These are phyloP conservation scores for Apophysomyces sp. DNA, from an alignment of 371 early-diverging fungal species.

Conservation along the genomic window DNA sequence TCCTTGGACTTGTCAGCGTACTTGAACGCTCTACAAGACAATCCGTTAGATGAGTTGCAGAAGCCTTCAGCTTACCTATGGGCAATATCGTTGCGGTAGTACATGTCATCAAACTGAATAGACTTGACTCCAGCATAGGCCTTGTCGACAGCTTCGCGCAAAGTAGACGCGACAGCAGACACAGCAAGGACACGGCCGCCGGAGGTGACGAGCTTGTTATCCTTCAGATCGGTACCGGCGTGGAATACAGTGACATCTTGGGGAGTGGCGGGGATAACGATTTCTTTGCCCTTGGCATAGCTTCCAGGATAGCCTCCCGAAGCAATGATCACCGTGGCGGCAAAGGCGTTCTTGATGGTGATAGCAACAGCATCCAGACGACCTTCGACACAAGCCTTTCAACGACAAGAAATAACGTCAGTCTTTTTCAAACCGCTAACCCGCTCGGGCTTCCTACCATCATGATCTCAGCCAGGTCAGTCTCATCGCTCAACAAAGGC, in stretches of 20 bases:
- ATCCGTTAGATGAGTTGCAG: background rate
- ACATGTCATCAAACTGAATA: constrained; percentile 82
- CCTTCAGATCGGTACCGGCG: constrained; percentile 78
- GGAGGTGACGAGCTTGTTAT: constrained; percentile 71
- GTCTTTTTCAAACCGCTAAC: background rate
- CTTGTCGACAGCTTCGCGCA: constrained; percentile 73
- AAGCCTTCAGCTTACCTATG: constrained; percentile 50
- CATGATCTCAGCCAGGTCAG: constrained; percentile 88
- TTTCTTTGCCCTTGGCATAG: constrained; percentile 81
- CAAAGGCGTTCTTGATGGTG: constrained; percentile 68
- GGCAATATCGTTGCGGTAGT: constrained; percentile 92
- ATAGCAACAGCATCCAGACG: constrained; percentile 87
- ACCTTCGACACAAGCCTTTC: constrained; percentile 81
- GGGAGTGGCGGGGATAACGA: constrained; percentile 56
- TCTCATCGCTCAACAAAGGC: constrained; percentile 80
- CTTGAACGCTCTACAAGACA: constrained; percentile 56
- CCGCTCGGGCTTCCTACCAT: constrained; percentile 35
- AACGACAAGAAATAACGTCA: background rate
- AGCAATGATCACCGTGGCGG: constrained; percentile 91
- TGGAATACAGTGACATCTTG: constrained; percentile 82
- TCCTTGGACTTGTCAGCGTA: constrained; percentile 48
- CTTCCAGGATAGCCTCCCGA: constrained; percentile 91
- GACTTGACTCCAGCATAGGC: constrained; percentile 72
- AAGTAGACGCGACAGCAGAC: constrained; percentile 73
- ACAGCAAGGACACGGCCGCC: constrained; percentile 97